phyloP scores from a whole-genome alignment of 1,284 basidiomycete species.

The Tausonia pullulans region DNA sequence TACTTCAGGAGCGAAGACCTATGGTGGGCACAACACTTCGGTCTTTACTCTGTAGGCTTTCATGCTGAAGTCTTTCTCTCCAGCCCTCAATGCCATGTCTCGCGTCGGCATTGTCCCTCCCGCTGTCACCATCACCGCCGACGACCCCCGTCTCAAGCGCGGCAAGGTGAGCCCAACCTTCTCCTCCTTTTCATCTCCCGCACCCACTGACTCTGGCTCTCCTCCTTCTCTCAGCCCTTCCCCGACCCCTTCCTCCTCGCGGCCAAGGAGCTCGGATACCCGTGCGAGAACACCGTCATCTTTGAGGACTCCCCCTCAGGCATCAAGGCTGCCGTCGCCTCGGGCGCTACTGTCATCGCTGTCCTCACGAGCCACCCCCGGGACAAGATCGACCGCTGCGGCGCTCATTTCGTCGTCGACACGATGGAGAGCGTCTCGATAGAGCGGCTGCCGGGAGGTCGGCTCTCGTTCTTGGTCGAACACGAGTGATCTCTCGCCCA shows the following conservation, averaged over 20 bases:
- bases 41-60: slow-evolving; percentile 14
- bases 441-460: slow-evolving; percentile 26
- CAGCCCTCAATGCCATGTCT: slow-evolving; percentile 57
- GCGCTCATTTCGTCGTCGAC: slow-evolving; percentile 55
- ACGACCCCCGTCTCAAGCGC: slow-evolving; percentile 43
- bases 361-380: slow-evolving; percentile 48
- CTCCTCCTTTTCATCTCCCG: neutral
- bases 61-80: slow-evolving; percentile 16
- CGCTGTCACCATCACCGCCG: slow-evolving; percentile 62
- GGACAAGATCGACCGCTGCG: slow-evolving; percentile 50
- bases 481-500: slow-evolving; percentile 14
- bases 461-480: slow-evolving; percentile 25
- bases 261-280: slow-evolving; percentile 55
- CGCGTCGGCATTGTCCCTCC: slow-evolving; percentile 62
- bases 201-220: neutral
- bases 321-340: slow-evolving; percentile 58
- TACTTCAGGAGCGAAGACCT: slow-evolving; percentile 63
- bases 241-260: slow-evolving; percentile 66
- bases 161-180: slow-evolving; percentile 4
- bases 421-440: slow-evolving; percentile 48
- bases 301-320: slow-evolving; percentile 44
- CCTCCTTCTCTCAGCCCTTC: slow-evolving; percentile 42
- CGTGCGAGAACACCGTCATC: slow-evolving; percentile 42
- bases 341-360: slow-evolving; percentile 61
- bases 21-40: slow-evolving; percentile 37